Evolutionary conservation across 768 basidiomycete genomes (phyloP), one percentile per base, ranked within the genome.

Genomic region (Hygrophorus pudorinus): DNA sequence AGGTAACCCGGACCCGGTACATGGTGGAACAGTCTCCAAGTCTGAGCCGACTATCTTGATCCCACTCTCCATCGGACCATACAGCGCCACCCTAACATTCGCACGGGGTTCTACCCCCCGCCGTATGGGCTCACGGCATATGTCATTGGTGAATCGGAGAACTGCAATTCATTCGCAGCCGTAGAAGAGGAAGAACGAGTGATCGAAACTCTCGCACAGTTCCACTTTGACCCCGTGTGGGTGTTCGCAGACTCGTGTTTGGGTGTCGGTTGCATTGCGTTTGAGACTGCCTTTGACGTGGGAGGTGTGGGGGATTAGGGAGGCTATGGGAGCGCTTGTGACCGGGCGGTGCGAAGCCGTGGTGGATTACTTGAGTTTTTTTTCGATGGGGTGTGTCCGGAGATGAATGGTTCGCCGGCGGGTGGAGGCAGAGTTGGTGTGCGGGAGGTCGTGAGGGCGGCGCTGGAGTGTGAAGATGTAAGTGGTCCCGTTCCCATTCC

Each of bases 351-450:
- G 47, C 48, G 51, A 86, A 86, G 57, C 72, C 72, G 28, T 89
- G 84, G 81, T 89, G 84, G 84, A 75, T 87, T 46, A 75, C 70
- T 38, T 76, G 71, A 24, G 76, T 85, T 5, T 80, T 76, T 51
- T 79, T 80, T n/a, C 0, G 56, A 59, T 16, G 76, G 75, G 2
- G 47, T 50, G 14, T 76, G 61, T 45, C 67, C 76, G 0, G 69
- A 80, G 47, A 58, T 61, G 32, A 45, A 21, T 10, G 31, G 28
- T 33, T 42, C 49, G n/a, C n/a, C n/a, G n/a, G n/a, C n/a, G n/a
- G n/a, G n/a, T 4, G 57, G 53, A 13, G 56, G 53, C 8, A 56
- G 55, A 16, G 32, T 67, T 17, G 48, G 52, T 2, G 62, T 69
- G 12, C 43, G 49, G n/a, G 65, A 75, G 9, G 62, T 81, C 21